These are phyloP conservation scores for Aegle marmelos DNA, from an alignment of 345 rosid species.

Conservation along the genomic window DNA sequence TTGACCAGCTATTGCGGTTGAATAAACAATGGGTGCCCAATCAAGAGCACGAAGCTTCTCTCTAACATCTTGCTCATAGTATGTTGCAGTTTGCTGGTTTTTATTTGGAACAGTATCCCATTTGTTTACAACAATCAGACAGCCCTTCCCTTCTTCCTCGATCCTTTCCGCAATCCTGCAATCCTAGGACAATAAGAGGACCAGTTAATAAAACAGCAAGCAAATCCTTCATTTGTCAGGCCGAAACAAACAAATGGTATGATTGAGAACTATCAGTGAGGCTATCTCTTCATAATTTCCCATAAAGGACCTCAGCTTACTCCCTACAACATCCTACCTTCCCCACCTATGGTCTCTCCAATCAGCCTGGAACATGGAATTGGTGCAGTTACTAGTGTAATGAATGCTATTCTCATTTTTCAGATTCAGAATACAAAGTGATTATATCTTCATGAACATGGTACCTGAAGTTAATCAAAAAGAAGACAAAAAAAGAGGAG, in stretches of 20 bases:
- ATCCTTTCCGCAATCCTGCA: slow-evolving; percentile 89
- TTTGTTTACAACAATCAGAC: slow-evolving; percentile 93
- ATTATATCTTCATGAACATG: neutral
- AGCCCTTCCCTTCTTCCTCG: slow-evolving; percentile 92
- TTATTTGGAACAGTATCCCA: slow-evolving; percentile 98
- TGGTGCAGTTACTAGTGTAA: neutral
- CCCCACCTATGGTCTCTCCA: neutral
- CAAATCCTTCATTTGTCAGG: neutral
- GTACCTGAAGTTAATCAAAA: neutral
- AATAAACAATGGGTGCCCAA: slow-evolving; percentile 96
- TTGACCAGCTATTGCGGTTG: slow-evolving; percentile 82
- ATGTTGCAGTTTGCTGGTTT: slow-evolving; percentile 69
- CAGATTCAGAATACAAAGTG: neutral
- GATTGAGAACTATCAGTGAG: slow-evolving; percentile 1
- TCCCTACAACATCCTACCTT: neutral
- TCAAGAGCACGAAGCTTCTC: slow-evolving; percentile 83
- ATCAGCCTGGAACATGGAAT: neutral
- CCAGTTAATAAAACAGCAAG: neutral
- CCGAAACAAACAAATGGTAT: neutral
- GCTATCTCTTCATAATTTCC: neutral
- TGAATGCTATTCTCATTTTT: neutral
- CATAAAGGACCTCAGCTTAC: neutral
- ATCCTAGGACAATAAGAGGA: slow-evolving; percentile 45
- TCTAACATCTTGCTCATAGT: slow-evolving; percentile 87
- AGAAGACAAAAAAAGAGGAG: neutral